phyloP scores from a whole-genome alignment of 1,284 basidiomycete species.

The Ganoderma resinaceum region DNA sequence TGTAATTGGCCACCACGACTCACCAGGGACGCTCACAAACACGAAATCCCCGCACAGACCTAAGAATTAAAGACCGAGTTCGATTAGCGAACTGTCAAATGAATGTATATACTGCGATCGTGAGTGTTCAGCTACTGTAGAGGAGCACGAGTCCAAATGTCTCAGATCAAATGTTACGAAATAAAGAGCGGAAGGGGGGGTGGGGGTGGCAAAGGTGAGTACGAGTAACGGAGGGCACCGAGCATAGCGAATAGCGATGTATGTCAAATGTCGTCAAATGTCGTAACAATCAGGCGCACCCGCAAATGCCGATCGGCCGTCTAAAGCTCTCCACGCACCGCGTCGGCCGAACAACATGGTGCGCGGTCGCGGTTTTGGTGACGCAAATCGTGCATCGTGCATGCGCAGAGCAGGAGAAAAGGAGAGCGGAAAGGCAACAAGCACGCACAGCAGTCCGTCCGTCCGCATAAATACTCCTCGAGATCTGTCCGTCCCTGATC shows the following conservation, averaged over 20 bases:
- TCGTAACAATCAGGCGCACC: background rate
- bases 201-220: background rate
- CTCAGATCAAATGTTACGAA: background rate
- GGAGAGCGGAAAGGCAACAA: background rate
- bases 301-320: background rate
- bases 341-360: background rate
- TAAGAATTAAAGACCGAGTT: background rate
- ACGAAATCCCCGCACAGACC: no score
- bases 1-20: no score
- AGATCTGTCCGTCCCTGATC: conserved; percentile 5
- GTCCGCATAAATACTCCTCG: conserved; percentile 14
- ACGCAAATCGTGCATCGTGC: background rate
- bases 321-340: background rate
- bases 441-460: conserved; percentile 5
- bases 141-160: background rate
- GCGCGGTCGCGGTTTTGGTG: background rate
- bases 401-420: background rate
- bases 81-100: background rate
- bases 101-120: background rate
- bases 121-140: background rate
- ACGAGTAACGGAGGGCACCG: background rate
- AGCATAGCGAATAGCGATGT: background rate
- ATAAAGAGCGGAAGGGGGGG: background rate
- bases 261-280: background rate
- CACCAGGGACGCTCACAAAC: no score